A percentile compares a stretch with the other conserved stretches of the same genome.
Evolutionary conservation across 2,329 filamentous ascomycete genomes (phyloP).

Genomic region (Epichloe gansuensis): DNA sequence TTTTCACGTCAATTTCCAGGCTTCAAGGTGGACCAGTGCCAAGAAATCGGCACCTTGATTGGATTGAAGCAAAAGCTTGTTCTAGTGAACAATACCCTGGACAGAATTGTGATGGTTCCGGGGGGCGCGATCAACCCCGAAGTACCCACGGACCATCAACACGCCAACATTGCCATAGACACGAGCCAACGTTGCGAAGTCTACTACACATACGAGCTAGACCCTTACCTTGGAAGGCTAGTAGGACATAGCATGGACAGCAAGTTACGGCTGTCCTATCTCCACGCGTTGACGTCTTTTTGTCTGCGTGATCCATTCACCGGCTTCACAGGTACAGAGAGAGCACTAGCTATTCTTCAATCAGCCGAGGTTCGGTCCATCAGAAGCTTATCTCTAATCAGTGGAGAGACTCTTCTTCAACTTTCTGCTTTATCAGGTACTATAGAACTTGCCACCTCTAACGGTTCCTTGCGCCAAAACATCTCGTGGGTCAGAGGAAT

Average conservation of each 20-base stretch:
- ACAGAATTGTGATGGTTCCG: too few relatives aligned
- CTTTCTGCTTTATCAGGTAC: not conserved
- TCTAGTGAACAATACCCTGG: too few relatives aligned
- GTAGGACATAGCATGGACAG: constrained; percentile 14
- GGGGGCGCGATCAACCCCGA: too few relatives aligned
- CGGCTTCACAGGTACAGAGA: constrained; percentile 37
- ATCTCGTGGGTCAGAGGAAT: not conserved
- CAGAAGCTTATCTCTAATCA: not conserved
- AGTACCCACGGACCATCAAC: too few relatives aligned
- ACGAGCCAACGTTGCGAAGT: too few relatives aligned
- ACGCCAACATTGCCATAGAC: too few relatives aligned
- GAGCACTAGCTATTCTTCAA: constrained; percentile 33
- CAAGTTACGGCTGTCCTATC: constrained; percentile 35
- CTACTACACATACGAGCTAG: too few relatives aligned
- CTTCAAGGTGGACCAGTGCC: too few relatives aligned
- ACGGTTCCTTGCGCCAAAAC: not conserved
- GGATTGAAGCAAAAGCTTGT: too few relatives aligned
- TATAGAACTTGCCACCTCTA: not conserved
- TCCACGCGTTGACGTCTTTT: constrained; percentile 42
- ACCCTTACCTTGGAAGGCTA: too few relatives aligned
- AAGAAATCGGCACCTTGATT: too few relatives aligned
- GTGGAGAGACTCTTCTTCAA: not conserved
- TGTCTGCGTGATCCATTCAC: constrained; percentile 38
- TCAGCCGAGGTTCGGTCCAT: constrained; percentile 36
- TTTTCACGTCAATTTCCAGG: constrained; percentile 31